Evolutionary conservation across 2,329 filamentous ascomycete genomes (phyloP), one percentile per base, ranked within the genome.

Genomic region (Colletotrichum sp.): DNA sequence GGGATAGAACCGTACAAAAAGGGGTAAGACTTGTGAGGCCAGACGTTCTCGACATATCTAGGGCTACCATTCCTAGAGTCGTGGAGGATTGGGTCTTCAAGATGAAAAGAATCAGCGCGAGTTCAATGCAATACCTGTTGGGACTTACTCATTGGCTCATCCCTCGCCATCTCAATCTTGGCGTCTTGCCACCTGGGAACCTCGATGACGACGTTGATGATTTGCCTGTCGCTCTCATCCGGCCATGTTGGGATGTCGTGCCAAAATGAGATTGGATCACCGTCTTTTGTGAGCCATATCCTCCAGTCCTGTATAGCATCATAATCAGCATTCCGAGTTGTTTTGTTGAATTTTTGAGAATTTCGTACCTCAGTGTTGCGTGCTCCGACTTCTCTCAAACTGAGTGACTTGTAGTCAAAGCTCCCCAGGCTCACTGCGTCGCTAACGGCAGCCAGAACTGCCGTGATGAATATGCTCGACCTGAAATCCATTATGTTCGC

Each of bases 1-100:
- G 86, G 86, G 24, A 87, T 85, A 6, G 85, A 87, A 0, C 86
- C 86, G 65, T 87, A 87, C 30, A 85, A 81, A 76, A 87, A 87
- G 0, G 85, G 86, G 49, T 87, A 87, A 0, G 84, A 81, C 79
- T 85, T 86, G 79, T 87, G 85, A 49, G 86, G 86, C 85, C 85
- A 87, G 12, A 87, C 82, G 30, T 81, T 86, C 67, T 85, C 83
- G 15, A 87, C 85, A 26, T 85, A 87, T 28, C 86, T 81, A 16
- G 83, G 83, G 36, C 79, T 77, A 2, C 81, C 78, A 16, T 85
- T 82, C 64, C 83, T 82, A n/a, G 83, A 81, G n/a, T 87, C 86
- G 34, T 87, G 85, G 36, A 84, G 84, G 70, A 87, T 85, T 52
- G 85, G 86, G 71, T 87, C 84, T 85, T 64, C 2, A 21, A 15